Conservation (phyloP, 148 eudicot species). For the Beta vulgaris region DNA sequence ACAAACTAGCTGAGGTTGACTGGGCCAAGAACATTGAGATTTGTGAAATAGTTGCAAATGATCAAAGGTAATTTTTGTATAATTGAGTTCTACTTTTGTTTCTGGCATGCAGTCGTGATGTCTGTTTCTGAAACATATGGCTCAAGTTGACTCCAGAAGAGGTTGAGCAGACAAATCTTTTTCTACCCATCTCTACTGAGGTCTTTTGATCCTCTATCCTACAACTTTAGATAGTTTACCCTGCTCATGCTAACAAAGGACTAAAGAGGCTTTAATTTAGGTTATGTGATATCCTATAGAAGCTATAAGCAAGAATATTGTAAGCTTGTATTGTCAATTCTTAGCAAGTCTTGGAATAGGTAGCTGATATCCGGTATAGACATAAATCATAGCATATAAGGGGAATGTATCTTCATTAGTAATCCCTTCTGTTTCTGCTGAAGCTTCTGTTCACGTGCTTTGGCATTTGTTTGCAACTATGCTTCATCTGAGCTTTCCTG, state of each 20-base stretch:
- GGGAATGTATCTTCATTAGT: not conserved
- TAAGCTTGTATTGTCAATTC: not conserved
- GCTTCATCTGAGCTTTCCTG: not conserved
- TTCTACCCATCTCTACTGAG: not conserved
- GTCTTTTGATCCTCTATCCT: not conserved
- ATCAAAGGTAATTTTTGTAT: constrained; percentile 51
- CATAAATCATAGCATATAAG: not conserved
- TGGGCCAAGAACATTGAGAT: constrained; percentile 91
- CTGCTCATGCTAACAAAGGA: not conserved
- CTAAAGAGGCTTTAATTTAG: not conserved
- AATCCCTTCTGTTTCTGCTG: not conserved
- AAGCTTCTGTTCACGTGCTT: too few species aligned
- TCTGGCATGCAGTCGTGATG: not conserved
- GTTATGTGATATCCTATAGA: not conserved
- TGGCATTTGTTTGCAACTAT: not conserved
- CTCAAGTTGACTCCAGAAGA: not conserved
- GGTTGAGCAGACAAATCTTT: not conserved
- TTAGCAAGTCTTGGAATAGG: not conserved
- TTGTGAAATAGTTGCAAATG: constrained; percentile 79
- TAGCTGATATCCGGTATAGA: not conserved
- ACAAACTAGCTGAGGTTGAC: constrained; percentile 76
- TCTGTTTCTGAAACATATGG: not conserved
- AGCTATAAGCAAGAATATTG: not conserved
- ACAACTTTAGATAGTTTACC: not conserved
- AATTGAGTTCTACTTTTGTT: constrained; percentile 3